Evolutionary conservation across 352 stramenopile genomes (phyloP), one percentile per base, ranked within the genome.

Genomic region (Phytopythium helicoides): DNA sequence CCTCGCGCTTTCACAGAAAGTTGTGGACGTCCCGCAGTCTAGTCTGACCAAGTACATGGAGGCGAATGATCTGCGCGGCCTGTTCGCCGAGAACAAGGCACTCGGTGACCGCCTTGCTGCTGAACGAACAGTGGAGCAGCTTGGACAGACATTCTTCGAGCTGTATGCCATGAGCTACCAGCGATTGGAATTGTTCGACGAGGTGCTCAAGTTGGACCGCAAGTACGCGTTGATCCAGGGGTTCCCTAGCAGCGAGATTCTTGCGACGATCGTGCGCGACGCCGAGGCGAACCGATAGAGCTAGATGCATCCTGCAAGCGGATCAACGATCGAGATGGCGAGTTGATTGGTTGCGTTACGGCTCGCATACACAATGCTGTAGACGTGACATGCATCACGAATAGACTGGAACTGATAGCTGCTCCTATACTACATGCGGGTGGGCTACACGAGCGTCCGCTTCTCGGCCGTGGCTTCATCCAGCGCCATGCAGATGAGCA

Each of bases 401-500:
- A 33, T 33, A 33, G 28, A 33, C 28, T 23, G 25, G 44, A 39
- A 21, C 25, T 47, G 47, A 37, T 42, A 34, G 47, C 21, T 45
- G 31, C 19, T 23, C 33, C 21, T 58, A 39, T 33, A 33, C 28
- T 33, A 33, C 23, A 15, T 14, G 16, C 22, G 21, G 16, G 15
- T 25, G 15, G 18, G n/a, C 57, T 53, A 72, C 52, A 52, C 15
- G 26, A 39, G 18, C 12, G 46, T 15, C 0, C 46, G 64, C 33
- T 64, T 56, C 14, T 73, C 63, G 33, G 16, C 54, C 10, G 68
- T 36, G 19, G 64, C 60, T 39, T 68, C 64, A 26, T 79, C 66
- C 15, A 76, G 49, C n/a, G 69, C 62, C 36, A 76, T 64, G 40
- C 69, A 73, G 38, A 79, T 62, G 15, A 79, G 59, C 38, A 79